phyloP scores from a whole-genome alignment of 768 basidiomycete genomes.

The Collybia sordida region DNA sequence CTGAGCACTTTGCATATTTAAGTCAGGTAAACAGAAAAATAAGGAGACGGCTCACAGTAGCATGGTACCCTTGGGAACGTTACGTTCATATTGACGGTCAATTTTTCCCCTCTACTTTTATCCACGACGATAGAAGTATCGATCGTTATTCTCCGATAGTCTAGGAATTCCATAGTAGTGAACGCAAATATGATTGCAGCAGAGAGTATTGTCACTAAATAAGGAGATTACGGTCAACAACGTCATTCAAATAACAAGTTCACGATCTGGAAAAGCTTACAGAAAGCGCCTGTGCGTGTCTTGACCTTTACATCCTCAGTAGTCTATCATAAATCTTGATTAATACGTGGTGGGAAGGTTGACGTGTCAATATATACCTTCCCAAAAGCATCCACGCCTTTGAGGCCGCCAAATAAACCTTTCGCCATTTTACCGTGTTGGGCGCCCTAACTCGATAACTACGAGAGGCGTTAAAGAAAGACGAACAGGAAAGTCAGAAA shows the following conservation, averaged over 20 bases:
- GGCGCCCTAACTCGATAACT: constrained; percentile 33
- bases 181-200: constrained; percentile 91
- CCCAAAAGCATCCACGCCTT: constrained; percentile 97
- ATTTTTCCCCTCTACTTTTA: constrained; percentile 90
- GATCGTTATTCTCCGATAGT: constrained; percentile 83
- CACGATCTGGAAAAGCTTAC: constrained; percentile 44
- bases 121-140: constrained; percentile 96
- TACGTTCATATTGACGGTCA: constrained; percentile 88
- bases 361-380: constrained; percentile 61
- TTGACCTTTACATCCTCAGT: constrained; percentile 99
- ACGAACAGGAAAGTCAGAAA: constrained; percentile 21
- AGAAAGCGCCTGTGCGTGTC: constrained; percentile 89
- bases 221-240: neutral
- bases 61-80: constrained; percentile 98
- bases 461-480: constrained; percentile 20
- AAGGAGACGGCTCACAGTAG: constrained; percentile 67
- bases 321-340: constrained; percentile 53
- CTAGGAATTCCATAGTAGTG: constrained; percentile 91
- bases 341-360: neutral
- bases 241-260: neutral
- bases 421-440: constrained; percentile 64
- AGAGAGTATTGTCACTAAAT: constrained; percentile 85
- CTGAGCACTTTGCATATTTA: constrained; percentile 68
- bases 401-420: constrained; percentile 73
- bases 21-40: neutral